Conservation (phyloP, 805 yeast genomes). For the Scheffersomyces amazonensis region DNA sequence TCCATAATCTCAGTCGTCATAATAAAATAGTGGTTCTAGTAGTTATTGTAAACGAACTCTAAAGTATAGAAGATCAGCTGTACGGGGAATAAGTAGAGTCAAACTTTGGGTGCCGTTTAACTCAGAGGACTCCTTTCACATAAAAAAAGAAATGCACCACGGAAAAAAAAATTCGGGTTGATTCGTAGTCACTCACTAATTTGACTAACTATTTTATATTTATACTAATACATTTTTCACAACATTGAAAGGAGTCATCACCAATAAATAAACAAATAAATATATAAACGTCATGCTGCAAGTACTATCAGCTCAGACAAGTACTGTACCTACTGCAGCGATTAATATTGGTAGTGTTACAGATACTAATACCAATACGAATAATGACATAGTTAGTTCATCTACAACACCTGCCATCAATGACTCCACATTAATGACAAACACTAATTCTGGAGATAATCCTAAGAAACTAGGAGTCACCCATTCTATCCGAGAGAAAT, state of each 20-base stretch:
- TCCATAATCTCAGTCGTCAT: too few species aligned
- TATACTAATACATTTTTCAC: too few species aligned
- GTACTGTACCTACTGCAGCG: neutral
- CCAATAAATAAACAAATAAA: too few species aligned
- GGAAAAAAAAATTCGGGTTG: neutral
- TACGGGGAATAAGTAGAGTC: too few species aligned
- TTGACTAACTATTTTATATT: too few species aligned
- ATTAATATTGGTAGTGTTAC: too few species aligned
- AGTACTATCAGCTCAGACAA: neutral
- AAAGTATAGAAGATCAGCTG: too few species aligned
- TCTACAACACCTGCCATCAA: neutral
- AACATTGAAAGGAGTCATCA: too few species aligned
- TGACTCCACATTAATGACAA: neutral
- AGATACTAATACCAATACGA: too few species aligned
- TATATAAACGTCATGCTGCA: neutral
- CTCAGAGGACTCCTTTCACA: neutral
- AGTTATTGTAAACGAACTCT: too few species aligned
- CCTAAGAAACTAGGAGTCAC: constrained; percentile 50
- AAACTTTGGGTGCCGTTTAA: neutral
- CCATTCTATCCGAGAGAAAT: constrained; percentile 53
- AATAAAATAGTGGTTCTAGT: too few species aligned
- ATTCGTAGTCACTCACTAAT: constrained; percentile 1
- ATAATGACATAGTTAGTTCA: neutral
- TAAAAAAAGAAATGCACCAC: neutral
- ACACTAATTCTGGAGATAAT: constrained; percentile 4